Percentiles rank a stretch among this genome's conserved stretches.
phyloP scores from a whole-genome alignment of 257 asterid species.

The Solanum chilense region DNA sequence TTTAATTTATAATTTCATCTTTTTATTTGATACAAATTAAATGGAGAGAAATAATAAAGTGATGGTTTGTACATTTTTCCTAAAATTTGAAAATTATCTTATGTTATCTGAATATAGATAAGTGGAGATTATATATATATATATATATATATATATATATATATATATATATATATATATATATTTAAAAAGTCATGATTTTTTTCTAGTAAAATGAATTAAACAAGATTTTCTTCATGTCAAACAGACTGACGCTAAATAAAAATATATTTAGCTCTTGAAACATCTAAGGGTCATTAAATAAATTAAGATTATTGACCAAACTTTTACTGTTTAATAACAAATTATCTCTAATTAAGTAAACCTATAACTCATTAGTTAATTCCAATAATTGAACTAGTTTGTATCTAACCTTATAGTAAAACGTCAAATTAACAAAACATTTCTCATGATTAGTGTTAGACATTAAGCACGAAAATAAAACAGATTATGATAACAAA shows the following conservation, averaged over 20 bases:
- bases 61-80: not conserved
- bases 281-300: not conserved
- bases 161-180: no score
- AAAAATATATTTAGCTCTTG: not conserved
- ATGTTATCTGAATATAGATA: not conserved
- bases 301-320: not conserved
- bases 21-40: not conserved
- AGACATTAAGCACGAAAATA: not conserved
- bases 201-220: no score
- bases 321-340: not conserved
- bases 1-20: not conserved
- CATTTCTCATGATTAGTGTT: not conserved
- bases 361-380: not conserved
- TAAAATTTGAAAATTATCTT: not conserved
- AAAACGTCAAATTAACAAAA: not conserved
- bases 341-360: not conserved
- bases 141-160: no score
- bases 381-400: not conserved
- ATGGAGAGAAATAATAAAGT: not conserved
- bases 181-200: no score
- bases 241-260: not conserved
- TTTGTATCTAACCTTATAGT: not conserved
- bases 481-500: not conserved
- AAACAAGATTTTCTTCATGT: not conserved
- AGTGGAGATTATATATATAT: not conserved